phyloP scores from a whole-genome alignment of 1,284 basidiomycete species.

The Agroathelia rolfsii region DNA sequence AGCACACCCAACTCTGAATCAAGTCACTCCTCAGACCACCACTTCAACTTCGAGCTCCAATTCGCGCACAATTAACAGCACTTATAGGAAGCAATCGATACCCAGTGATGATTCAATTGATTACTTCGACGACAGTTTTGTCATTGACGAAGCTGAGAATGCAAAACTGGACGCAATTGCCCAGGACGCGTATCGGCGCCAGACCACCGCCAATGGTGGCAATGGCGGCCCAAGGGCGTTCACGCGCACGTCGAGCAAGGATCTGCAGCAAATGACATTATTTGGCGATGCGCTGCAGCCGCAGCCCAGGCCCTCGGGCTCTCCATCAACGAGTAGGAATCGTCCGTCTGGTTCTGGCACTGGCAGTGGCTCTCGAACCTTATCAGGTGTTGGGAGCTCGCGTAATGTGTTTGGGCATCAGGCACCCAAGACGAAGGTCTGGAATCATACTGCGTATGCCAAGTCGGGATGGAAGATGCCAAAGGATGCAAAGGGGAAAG shows the following conservation, averaged over 20 bases:
- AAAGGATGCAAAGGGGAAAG: constrained; percentile 39
- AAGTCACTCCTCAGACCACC: no score
- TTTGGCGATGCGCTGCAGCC: constrained; percentile 43
- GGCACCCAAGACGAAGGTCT: constrained; percentile 61
- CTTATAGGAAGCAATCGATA: no score
- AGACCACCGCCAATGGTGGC: constrained; percentile 24
- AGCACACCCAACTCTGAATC: no score
- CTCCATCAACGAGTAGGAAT: constrained; percentile 33
- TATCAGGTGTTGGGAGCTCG: no score
- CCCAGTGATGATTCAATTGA: constrained; percentile 39
- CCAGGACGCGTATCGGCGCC: constrained; percentile 30
- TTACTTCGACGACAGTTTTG: constrained; percentile 45
- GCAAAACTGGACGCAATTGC: constrained; percentile 42
- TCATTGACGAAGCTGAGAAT: constrained; percentile 45
- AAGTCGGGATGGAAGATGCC: constrained; percentile 59
- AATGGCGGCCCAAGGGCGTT: constrained; percentile 34
- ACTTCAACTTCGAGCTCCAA: no score
- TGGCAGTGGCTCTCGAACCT: no score
- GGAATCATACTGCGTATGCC: constrained; percentile 81
- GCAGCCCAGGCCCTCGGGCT: constrained; percentile 13
- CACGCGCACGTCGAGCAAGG: constrained; percentile 24
- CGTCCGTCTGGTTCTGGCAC: no score
- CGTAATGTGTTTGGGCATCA: constrained; percentile 41
- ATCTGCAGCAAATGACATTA: constrained; percentile 52
- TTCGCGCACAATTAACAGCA: no score